phyloP scores from a whole-genome alignment of 768 basidiomycete genomes.

The Dendrothele bispora region DNA sequence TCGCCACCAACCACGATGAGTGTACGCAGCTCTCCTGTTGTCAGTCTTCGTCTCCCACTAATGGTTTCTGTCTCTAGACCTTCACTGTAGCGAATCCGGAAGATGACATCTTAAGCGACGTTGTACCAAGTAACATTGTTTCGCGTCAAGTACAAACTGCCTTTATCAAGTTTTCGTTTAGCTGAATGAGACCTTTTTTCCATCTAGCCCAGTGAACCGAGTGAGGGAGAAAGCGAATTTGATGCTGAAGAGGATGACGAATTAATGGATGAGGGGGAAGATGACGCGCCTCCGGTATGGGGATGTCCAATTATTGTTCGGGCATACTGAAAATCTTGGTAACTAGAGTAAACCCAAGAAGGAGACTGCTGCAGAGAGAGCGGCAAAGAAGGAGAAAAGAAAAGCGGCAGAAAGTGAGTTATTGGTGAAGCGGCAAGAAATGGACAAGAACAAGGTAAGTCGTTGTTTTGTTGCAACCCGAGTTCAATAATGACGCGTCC shows the following conservation, averaged over 20 bases:
- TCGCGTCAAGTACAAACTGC: constrained; percentile 66
- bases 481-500: constrained; percentile 9
- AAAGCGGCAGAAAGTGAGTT: constrained; percentile 73
- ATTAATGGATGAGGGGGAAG: constrained; percentile 54
- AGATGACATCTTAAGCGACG: constrained; percentile 88
- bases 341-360: not conserved
- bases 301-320: not conserved
- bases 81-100: constrained; percentile 22
- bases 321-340: not conserved
- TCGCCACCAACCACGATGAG: too few species aligned
- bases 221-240: constrained; percentile 75
- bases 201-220: constrained; percentile 59
- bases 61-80: too few species aligned
- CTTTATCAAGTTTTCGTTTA: not conserved
- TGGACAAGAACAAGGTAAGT: constrained; percentile 84
- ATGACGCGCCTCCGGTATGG: constrained; percentile 25
- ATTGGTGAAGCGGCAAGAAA: constrained; percentile 70
- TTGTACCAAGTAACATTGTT: constrained; percentile 88
- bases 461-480: not conserved
- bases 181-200: constrained; percentile 9
- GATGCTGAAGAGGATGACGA: constrained; percentile 66
- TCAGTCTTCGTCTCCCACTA: too few species aligned
- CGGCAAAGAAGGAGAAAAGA: constrained; percentile 47
- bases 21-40: too few species aligned
- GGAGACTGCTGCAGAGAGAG: constrained; percentile 9